Conservation (phyloP, 176 grass and related monocot species). For the Urochloa ruziziensis region DNA sequence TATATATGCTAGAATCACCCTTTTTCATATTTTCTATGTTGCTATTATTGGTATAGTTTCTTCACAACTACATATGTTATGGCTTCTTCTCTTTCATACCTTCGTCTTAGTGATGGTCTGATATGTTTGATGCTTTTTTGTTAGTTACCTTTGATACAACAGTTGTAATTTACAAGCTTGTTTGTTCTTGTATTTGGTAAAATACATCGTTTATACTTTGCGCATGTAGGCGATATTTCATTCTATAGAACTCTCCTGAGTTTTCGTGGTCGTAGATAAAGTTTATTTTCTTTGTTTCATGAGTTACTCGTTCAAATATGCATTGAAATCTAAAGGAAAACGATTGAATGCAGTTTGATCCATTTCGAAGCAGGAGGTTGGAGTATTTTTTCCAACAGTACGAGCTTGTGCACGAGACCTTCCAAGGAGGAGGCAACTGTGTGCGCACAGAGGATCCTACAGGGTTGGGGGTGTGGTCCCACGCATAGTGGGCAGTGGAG, state of each 20-base stretch:
- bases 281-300: background rate
- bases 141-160: no score
- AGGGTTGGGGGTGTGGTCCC: background rate
- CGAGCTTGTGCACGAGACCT: background rate
- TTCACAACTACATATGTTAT: background rate
- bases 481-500: slow-evolving; percentile 34
- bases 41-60: background rate
- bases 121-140: background rate
- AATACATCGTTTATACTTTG: no score
- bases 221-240: background rate
- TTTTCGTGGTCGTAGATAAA: background rate
- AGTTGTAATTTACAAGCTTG: no score
- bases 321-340: background rate
- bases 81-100: no score
- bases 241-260: background rate
- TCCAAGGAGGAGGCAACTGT: background rate
- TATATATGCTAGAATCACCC: background rate
- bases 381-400: no score
- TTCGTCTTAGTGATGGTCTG: background rate
- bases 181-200: no score
- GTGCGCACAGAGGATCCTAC: slow-evolving; percentile 39
- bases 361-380: no score
- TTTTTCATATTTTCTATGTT: no score
- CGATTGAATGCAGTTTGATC: no score
- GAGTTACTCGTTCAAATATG: background rate